Conservation (phyloP, 768 basidiomycete genomes). For the Lactarius sanguifluus region DNA sequence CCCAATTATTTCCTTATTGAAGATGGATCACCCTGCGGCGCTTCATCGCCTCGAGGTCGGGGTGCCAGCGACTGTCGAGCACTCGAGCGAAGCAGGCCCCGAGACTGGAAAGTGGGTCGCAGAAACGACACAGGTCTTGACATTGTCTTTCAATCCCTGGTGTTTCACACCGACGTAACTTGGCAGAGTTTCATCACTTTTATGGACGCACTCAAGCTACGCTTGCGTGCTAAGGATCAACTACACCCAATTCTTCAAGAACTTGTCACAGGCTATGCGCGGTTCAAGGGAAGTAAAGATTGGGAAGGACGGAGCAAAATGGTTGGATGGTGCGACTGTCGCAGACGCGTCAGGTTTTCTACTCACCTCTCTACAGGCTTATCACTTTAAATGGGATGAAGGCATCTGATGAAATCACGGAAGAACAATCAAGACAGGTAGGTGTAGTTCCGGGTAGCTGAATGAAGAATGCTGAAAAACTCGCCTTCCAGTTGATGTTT, state of each 20-base stretch:
- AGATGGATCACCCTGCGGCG: constrained; percentile 95
- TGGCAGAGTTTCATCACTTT: constrained; percentile 93
- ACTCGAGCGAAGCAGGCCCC: constrained; percentile 87
- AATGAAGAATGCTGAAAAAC: constrained; percentile 1
- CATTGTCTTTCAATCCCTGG: neutral
- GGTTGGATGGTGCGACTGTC: constrained; percentile 74
- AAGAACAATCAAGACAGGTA: constrained; percentile 93
- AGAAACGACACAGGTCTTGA: constrained; percentile 89
- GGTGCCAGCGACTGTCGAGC: constrained; percentile 95
- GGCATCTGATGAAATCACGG: constrained; percentile 92
- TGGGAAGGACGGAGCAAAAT: constrained; percentile 96
- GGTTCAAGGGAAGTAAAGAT: constrained; percentile 92
- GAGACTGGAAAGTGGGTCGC: constrained; percentile 98
- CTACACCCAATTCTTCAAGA: constrained; percentile 93
- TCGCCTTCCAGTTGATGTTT: constrained; percentile 68
- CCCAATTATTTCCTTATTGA: neutral
- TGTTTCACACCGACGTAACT: neutral
- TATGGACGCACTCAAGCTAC: constrained; percentile 94
- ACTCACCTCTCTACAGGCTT: constrained; percentile 54
- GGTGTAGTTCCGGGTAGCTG: constrained; percentile 25
- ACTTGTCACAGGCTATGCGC: constrained; percentile 90
- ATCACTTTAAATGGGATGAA: constrained; percentile 97
- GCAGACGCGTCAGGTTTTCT: neutral
- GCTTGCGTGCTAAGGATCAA: constrained; percentile 94
- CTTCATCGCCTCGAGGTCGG: constrained; percentile 87